Conservation (phyloP, 176 grass and related monocot species). For the Eleusine indica region DNA sequence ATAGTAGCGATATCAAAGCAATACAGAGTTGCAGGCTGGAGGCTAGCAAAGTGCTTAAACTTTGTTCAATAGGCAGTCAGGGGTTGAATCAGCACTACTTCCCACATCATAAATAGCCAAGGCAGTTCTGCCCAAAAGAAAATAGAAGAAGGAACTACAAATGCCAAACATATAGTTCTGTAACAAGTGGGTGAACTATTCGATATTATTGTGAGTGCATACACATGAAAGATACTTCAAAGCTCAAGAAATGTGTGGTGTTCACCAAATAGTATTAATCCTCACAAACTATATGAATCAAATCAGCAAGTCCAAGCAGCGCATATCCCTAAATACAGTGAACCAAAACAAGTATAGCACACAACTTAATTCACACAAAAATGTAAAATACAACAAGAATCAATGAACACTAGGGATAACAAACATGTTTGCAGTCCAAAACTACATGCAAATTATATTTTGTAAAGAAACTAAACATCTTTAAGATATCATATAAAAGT, state of each 20-base stretch:
- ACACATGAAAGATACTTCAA: background rate
- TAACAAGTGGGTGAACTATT: background rate
- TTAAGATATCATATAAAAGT: background rate
- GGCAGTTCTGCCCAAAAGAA: conserved; percentile 1
- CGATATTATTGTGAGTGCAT: background rate
- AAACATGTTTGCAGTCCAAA: background rate
- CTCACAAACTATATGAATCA: background rate
- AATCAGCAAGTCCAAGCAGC: conserved; percentile 7
- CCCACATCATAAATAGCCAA: background rate
- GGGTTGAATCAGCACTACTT: background rate
- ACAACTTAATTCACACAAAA: conserved; percentile 1
- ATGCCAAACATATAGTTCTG: background rate
- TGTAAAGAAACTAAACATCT: background rate
- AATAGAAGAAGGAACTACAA: conserved; percentile 4
- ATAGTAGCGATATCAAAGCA: conserved; percentile 33
- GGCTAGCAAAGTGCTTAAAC: conserved; percentile 8
- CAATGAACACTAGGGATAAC: background rate
- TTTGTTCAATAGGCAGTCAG: background rate
- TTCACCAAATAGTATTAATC: background rate
- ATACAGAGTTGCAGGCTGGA: background rate
- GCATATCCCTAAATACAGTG: conserved; percentile 11
- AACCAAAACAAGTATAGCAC: conserved; percentile 13
- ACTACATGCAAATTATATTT: background rate
- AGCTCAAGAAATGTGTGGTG: background rate
- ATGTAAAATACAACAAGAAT: conserved; percentile 7